Evolutionary conservation across 1,139 yeast species (phyloP), one percentile per base, ranked within the genome.

Genomic region (Blastobotrys illinoisensis): DNA sequence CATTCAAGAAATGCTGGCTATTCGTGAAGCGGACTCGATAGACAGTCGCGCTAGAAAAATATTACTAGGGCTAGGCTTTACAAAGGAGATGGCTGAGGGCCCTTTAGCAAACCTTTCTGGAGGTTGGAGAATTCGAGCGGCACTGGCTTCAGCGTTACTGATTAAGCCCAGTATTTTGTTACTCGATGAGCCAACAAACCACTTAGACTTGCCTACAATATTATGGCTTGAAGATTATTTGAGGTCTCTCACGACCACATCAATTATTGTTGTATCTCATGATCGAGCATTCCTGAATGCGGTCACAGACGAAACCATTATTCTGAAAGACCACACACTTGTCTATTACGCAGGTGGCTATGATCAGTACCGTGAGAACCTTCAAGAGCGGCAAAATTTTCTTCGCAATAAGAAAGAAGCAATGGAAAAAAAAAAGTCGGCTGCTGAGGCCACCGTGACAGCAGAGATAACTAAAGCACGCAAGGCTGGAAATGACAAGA

Each of bases 171-270:
- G 84, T 50, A 73, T 81, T 59, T 74, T 81, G 65, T 73, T 81
- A 59, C 64, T 83, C 72, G 57, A 54, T 32, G 57, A 54, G 36
- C 57, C 57, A 9, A 54, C 57, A 9, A 54, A 54, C 24, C 57
- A 54, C 91, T 85, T 87, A 88, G 95, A 87, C 81, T 93, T 87
- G 73, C 95, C 95, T 44, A 86, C 95, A 55, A 85, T 87, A 66
- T 86, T 95, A 1, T 87, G 81, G 67, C 78, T 87, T 65, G 89
- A 93, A 19, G 80, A 81, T 60, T 87, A 87, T 67, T 74, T 87
- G 63, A 90, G 86, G 69, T 76, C 83, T 11, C 86, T 87, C 66
- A 84, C 87, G 58, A 79, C 90, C 1, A 86, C 95, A 0, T 75
- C 78, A 66, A 86, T 87, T 4, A 74, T 87, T 61, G 88, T 86